phyloP scores from a whole-genome alignment of 2,329 filamentous ascomycete species.

The Aschersonia sp. region DNA sequence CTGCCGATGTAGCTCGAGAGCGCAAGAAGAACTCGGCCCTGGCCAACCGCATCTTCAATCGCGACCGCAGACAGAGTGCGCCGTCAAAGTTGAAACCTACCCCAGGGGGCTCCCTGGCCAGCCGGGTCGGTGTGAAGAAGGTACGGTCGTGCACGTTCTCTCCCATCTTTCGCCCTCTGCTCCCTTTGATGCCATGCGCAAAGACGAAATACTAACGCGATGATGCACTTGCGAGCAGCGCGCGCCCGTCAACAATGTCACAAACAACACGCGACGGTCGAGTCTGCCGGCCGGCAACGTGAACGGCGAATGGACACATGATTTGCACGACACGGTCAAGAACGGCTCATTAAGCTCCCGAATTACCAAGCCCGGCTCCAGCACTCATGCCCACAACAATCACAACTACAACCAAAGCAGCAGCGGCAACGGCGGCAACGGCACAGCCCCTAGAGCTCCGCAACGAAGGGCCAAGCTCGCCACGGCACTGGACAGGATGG shows the following conservation, averaged over 20 bases:
- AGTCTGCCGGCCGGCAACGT: conserved; percentile 35
- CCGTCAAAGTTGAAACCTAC: conserved; percentile 31
- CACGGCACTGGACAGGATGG: conserved; percentile 27
- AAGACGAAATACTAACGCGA: too few species aligned
- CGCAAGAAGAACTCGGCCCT: conserved; percentile 57
- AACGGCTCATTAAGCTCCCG: conserved; percentile 5
- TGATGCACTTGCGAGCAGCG: conserved; percentile 11
- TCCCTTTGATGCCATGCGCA: not conserved
- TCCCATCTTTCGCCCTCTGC: not conserved
- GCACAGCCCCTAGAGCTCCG: conserved; percentile 8
- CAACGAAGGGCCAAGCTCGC: conserved; percentile 24
- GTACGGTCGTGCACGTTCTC: conserved; percentile 19
- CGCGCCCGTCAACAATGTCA: conserved; percentile 10
- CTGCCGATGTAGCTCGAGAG: conserved; percentile 35
- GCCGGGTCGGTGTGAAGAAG: conserved; percentile 61
- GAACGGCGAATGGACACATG: conserved; percentile 57
- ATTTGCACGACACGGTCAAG: conserved; percentile 40
- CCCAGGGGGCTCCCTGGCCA: conserved; percentile 45
- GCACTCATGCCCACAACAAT: conserved; percentile 10
- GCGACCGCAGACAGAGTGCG: conserved; percentile 42
- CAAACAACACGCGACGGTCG: conserved; percentile 11
- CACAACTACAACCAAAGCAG: too few species aligned
- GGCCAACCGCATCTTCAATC: conserved; percentile 57
- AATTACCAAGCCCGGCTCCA: conserved; percentile 3
- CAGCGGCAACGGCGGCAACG: conserved; percentile 5